Evolutionary conservation across 2,329 filamentous ascomycete genomes (phyloP).

Genomic region (Trichoderma breve): DNA sequence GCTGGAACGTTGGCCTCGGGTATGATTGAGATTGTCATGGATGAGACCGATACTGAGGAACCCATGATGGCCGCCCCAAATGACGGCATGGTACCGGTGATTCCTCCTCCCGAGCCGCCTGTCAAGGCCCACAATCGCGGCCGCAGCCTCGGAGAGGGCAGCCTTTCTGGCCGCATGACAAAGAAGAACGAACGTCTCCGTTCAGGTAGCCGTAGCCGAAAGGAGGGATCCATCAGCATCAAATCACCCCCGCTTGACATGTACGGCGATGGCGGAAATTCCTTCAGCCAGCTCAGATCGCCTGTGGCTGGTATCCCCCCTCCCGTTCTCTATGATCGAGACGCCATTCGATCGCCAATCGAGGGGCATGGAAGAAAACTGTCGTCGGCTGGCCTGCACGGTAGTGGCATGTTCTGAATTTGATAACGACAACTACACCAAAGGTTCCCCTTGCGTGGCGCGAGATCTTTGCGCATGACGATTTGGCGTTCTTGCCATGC

Average conservation of each 20-base stretch:
- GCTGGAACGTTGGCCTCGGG: slow-evolving; percentile 51
- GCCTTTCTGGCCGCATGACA: slow-evolving; percentile 53
- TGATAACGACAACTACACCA: not conserved
- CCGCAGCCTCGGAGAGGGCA: slow-evolving; percentile 53
- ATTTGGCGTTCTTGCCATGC: not conserved
- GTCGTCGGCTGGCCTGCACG: slow-evolving; percentile 51
- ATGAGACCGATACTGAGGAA: slow-evolving; percentile 49
- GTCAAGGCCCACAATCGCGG: slow-evolving; percentile 53
- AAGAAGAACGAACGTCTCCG: slow-evolving; percentile 60
- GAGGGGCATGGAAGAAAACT: slow-evolving; percentile 39
- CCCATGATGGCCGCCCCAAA: slow-evolving; percentile 36
- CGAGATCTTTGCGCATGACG: not conserved
- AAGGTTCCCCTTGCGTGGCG: not conserved
- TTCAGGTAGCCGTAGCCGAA: slow-evolving; percentile 56
- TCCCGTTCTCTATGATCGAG: slow-evolving; percentile 40
- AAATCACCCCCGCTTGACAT: slow-evolving; percentile 33
- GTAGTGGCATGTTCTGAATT: slow-evolving; percentile 55
- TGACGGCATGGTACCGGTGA: slow-evolving; percentile 45
- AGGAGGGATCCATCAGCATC: slow-evolving; percentile 34
- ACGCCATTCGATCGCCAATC: slow-evolving; percentile 34
- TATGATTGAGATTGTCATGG: slow-evolving; percentile 66
- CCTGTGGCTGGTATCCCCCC: slow-evolving; percentile 30
- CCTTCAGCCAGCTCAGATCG: slow-evolving; percentile 31
- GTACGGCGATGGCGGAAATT: slow-evolving; percentile 44
- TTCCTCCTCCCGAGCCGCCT: slow-evolving; percentile 46